These are phyloP conservation scores for Spergularia azorica DNA, from an alignment of 179 eudicot species.

Conservation along the genomic window DNA sequence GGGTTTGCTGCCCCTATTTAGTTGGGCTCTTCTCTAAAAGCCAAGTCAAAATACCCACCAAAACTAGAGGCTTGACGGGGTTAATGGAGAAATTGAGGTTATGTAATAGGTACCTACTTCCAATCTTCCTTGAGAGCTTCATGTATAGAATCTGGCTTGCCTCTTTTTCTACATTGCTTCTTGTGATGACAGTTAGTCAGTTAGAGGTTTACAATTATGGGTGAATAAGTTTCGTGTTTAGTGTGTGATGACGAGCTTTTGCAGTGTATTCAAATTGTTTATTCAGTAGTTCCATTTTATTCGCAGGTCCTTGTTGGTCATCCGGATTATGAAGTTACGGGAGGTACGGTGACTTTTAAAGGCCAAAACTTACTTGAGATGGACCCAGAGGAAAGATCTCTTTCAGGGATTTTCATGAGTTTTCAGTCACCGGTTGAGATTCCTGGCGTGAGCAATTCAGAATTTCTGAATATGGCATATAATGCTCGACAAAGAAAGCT, in stretches of 20 bases:
- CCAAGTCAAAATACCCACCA: no score
- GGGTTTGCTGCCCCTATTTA: no score
- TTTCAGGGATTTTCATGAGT: conserved; percentile 91
- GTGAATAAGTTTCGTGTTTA: not conserved
- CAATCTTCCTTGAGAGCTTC: not conserved
- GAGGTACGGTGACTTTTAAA: conserved; percentile 72
- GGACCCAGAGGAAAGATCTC: conserved; percentile 94
- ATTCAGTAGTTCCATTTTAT: not conserved
- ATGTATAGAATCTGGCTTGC: not conserved
- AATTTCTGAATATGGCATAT: conserved; percentile 88
- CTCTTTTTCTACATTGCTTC: not conserved
- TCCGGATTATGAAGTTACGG: conserved; percentile 94
- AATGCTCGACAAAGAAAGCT: conserved; percentile 90
- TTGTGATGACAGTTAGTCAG: not conserved
- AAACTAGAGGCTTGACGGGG: no score
- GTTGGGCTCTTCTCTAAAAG: no score
- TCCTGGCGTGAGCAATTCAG: conserved; percentile 95
- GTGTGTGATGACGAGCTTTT: not conserved
- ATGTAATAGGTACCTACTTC: no score
- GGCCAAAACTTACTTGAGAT: conserved; percentile 90
- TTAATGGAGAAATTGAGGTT: no score
- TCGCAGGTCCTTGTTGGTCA: conserved; percentile 93
- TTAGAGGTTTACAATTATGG: not conserved
- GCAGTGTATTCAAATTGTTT: not conserved
- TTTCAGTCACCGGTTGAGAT: conserved; percentile 97